Evolutionary conservation across 306 rosid species (phyloP), one percentile per base, ranked within the genome.

Genomic region (Vigna nakashimae): DNA sequence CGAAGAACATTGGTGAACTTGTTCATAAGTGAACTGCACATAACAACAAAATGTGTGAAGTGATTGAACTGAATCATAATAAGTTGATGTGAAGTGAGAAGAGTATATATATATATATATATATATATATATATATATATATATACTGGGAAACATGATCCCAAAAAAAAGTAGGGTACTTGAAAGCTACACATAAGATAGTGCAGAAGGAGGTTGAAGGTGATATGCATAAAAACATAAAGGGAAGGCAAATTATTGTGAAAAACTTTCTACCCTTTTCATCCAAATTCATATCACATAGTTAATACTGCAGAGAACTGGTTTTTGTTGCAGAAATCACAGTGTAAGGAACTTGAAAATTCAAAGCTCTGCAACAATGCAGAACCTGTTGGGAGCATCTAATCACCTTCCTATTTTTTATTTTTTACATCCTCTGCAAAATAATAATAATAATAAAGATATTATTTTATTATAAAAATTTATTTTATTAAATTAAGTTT

Each of bases 71-170:
- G 36, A 32, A 32, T 30, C 0, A 30, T 30, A 30, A n/a, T n/a
- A n/a, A n/a, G n/a, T n/a, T n/a, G n/a, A n/a, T n/a, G n/a, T n/a
- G n/a, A n/a, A n/a, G n/a, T n/a, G 62, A 55, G 30, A 56, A 56
- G 24, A 22, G 38, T 51, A 50, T 50, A 3, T 15, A 0, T n/a
- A n/a, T n/a, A n/a, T n/a, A n/a, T n/a, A n/a, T n/a, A n/a, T n/a
- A n/a, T n/a, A n/a, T n/a, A n/a, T n/a, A n/a, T n/a, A n/a, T n/a
- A n/a, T n/a, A n/a, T n/a, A n/a, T n/a, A n/a, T n/a, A n/a, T n/a
- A n/a, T n/a, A n/a, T n/a, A n/a, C n/a, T 15, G 6, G 38, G 68
- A 64, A 79, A 65, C 73, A 48, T 15, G 83, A 71, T 79, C 78
- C 78, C 63, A 13, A 79, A 79, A 62, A 32, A 24, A 17, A 62